Evolutionary conservation across 495 filamentous ascomycete genomes (phyloP), one percentile per base, ranked within the genome.

Genomic region (Stereocaulon alpinum): DNA sequence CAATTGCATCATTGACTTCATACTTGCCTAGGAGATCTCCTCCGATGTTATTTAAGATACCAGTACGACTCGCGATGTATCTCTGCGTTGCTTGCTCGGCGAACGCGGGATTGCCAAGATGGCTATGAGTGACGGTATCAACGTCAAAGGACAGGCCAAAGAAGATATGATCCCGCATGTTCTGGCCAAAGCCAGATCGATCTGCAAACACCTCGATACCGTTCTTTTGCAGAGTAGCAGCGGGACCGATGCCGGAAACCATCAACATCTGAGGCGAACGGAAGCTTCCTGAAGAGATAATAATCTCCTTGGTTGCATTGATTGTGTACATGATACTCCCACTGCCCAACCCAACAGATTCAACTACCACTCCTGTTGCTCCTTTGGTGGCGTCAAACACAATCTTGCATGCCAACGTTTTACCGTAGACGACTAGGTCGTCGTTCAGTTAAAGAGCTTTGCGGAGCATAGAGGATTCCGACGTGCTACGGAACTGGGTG

Each of bases 171-270:
- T 79, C 51, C 32, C 29, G 18, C 62, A 64, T 41, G 17, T 59
- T 59, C 30, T 73, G 66, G 20, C 71, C 70, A 0, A 72, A 55
- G n/a, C 67, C 68, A 5, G 68, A 63, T 9, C 53, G 32, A 50
- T 70, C 61, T 6, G 62, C 63, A 4, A 70, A 51, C 10, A 72
- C 51, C 7, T 63, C 56, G 20, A 73, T 71, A 5, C 66, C 61
- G 45, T 65, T 52, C 40, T 67, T n/a, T 17, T 68, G 4, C 2
- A 72, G 58, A 32, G 64, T 63, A 7, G 42, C 49, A 5, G 55
- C 50, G 4, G 71, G 70, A 6, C 71, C 71, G n/a, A 73, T 67
- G 32, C 76, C 77, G 0, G 76, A 78, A 22, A 77, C 71, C 72
- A 77, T 76, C 0, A 80, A 65, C 5, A 79, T 68, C 43, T 73